Base-by-base conservation (phyloP, 1,284 basidiomycete genomes). In the Ustilago lituana region DNA sequence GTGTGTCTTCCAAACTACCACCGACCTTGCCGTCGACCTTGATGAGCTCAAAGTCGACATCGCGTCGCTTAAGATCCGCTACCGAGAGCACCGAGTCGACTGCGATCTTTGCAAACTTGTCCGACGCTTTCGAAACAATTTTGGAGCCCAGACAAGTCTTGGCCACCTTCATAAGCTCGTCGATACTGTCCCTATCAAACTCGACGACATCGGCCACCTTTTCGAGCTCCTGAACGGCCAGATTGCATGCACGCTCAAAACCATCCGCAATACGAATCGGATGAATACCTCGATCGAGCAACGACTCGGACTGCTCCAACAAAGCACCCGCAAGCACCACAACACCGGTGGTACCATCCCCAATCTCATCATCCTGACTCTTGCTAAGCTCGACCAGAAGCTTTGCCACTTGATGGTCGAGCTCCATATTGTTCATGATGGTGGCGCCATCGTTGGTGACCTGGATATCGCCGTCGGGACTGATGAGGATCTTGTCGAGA, bases 21-120 rank as follows among this genome's bases (percentile, higher is more conserved):
- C 95, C 96, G 69, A 98, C 94, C 85, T 98, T 98, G 81, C 95
- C 95, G 79, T 97, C 93, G 27, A 98, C 95, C 84, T 99, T 98
- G 88, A 98, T 98, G 68, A 98, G 87, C 85, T 99, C 95, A 83
- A 99, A 98, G 60, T 92, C 91, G 22, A 99, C 95, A 83, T 98
- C 96, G 62, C 89, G 89, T 57, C 96, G 90, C 71, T 94, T 89
- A 50, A 98, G 86, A 83, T 99, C 95, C 14, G 95, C 95, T 10
- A 99, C 96, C 0, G 91, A 89, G 39, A 99, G 86, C 14, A 99
- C 95, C 17, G 95, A 92, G 78, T 98, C 94, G 39, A 98, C 93
- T 17, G 96, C 96, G 75, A 99, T 99, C 83, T 94, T 89, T 15
- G 96, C 94, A 83, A 98, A 99, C 80, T 95, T 92, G 75, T 89